A percentile compares a stretch with the other conserved stretches of the same genome.
Evolutionary conservation across 164 flowering plant genomes (phyloP).

Genomic region (Umbilicus rupestris): DNA sequence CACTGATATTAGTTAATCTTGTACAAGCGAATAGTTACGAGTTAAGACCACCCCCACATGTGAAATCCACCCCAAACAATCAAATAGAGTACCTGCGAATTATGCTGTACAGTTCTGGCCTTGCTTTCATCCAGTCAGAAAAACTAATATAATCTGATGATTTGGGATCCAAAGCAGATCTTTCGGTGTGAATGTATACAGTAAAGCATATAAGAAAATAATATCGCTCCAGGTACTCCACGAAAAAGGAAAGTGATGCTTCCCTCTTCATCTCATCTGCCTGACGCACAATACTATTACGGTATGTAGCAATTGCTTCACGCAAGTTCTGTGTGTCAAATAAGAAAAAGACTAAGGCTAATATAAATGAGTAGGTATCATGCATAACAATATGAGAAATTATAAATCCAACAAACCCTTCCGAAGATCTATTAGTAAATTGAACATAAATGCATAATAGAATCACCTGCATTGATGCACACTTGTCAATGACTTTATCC

Average conservation of each 20-base stretch:
- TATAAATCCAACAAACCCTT: background rate
- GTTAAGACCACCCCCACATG: no score
- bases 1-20: no score
- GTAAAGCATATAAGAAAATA: constrained; percentile 96
- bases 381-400: background rate
- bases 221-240: constrained; percentile 94
- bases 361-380: constrained; percentile 9
- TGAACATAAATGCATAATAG: background rate
- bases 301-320: constrained; percentile 90
- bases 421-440: background rate
- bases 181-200: constrained; percentile 86
- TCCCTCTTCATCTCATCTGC: constrained; percentile 95
- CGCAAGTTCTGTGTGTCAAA: constrained; percentile 62
- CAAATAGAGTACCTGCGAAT: constrained; percentile 61
- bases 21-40: no score
- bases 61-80: background rate
- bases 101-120: constrained; percentile 94
- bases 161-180: constrained; percentile 46
- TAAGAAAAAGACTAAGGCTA: background rate
- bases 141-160: constrained; percentile 51
- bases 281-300: constrained; percentile 80
- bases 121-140: constrained; percentile 92
- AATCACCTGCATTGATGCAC: constrained; percentile 92
- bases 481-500: constrained; percentile 91
- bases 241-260: constrained; percentile 82